Conservation (phyloP, 768 basidiomycete genomes). For the Udeniomyces megalosporus region DNA sequence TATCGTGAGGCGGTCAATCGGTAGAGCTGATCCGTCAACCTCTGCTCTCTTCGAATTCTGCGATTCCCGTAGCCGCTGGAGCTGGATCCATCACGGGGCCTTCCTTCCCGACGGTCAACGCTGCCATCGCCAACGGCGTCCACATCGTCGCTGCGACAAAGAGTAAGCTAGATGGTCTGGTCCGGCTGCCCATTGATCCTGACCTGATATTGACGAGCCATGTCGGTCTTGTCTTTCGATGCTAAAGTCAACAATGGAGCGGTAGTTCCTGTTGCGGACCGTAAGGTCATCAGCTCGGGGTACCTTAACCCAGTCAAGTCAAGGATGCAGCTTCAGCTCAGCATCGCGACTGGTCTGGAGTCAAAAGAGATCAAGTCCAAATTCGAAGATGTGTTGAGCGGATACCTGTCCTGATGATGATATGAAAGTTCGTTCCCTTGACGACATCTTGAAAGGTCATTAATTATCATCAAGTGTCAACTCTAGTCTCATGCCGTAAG, state of each 20-base stretch:
- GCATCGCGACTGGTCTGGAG: slow-evolving; percentile 19
- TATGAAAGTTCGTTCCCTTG: too few relatives aligned
- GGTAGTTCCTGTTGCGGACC: slow-evolving; percentile 15
- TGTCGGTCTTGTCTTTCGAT: background rate
- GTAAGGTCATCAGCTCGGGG: slow-evolving; percentile 18
- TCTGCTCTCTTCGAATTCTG: too few relatives aligned
- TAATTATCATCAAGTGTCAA: slow-evolving; percentile 20
- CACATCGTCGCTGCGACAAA: slow-evolving; percentile 18
- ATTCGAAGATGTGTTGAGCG: slow-evolving; percentile 12
- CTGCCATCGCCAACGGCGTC: slow-evolving; percentile 16
- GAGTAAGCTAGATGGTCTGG: too few relatives aligned
- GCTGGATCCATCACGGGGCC: slow-evolving; percentile 17
- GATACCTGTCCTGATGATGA: too few relatives aligned
- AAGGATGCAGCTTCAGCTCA: slow-evolving; percentile 21
- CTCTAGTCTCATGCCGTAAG: slow-evolving; percentile 68
- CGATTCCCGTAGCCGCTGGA: too few relatives aligned
- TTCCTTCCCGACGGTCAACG: slow-evolving; percentile 1
- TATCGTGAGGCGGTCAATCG: too few relatives aligned
- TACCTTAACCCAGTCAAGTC: slow-evolving; percentile 22
- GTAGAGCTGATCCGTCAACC: too few relatives aligned
- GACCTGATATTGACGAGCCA: too few relatives aligned
- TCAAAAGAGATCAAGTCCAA: background rate
- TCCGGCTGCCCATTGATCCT: too few relatives aligned
- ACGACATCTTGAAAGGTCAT: too few relatives aligned
- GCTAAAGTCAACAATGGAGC: slow-evolving; percentile 17